phyloP scores from a whole-genome alignment of 2,329 filamentous ascomycete species.

The Diplodia scrobiculata region DNA sequence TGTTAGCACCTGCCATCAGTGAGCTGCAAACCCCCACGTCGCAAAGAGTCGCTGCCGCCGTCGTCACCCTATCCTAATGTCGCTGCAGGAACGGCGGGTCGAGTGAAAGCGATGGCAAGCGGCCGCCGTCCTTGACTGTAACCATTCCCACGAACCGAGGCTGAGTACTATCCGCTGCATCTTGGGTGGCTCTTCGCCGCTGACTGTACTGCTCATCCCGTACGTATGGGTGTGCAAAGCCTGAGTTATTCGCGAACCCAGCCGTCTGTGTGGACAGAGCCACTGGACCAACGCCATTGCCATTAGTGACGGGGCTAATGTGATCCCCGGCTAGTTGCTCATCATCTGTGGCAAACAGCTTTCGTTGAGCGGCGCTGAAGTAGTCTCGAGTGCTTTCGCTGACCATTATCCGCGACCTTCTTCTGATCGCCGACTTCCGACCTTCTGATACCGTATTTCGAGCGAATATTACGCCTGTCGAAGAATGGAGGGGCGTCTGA shows the following conservation, averaged over 20 bases:
- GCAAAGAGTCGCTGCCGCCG: background rate
- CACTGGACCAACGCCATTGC: background rate
- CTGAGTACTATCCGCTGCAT: background rate
- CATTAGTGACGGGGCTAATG: constrained; percentile 9
- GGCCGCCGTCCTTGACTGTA: background rate
- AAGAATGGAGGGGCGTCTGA: no score
- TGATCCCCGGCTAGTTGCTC: constrained; percentile 5
- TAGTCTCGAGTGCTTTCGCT: background rate
- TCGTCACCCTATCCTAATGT: background rate
- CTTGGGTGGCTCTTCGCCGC: background rate
- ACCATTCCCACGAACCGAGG: background rate
- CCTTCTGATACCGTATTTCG: no score
- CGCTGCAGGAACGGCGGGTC: constrained; percentile 4
- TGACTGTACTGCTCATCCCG: constrained; percentile 9
- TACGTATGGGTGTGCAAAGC: background rate
- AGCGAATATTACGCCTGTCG: background rate
- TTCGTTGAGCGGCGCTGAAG: background rate
- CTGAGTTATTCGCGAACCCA: background rate
- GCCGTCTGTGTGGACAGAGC: background rate
- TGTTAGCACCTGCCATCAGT: background rate
- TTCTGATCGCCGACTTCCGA: background rate
- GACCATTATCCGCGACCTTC: background rate
- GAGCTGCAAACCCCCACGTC: background rate
- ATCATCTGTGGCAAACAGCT: background rate
- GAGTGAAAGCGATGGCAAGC: constrained; percentile 5